Evolutionary conservation across 1,284 basidiomycete genomes (phyloP).

Genomic region (Puccinia horiana): DNA sequence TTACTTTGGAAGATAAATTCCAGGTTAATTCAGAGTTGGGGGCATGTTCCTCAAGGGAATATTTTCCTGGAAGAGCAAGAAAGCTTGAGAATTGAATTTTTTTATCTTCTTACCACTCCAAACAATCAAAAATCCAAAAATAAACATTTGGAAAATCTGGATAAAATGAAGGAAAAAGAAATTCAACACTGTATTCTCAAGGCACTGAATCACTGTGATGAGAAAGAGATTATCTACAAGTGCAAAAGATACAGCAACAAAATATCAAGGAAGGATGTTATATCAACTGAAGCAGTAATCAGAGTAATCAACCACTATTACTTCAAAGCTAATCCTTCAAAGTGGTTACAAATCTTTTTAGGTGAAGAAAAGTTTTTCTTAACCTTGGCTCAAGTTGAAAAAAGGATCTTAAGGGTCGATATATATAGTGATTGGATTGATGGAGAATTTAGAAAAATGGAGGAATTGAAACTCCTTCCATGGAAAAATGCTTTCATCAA

Average conservation of each 20-base stretch:
- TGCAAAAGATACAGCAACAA: neutral
- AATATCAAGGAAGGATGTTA: neutral
- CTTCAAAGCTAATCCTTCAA: neutral
- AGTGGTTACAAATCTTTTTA: neutral
- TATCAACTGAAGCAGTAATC: neutral
- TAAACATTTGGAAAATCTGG: no score
- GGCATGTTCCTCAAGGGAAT: neutral
- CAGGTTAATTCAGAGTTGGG: neutral
- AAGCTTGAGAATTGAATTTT: neutral
- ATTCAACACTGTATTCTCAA: neutral
- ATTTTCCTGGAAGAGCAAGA: neutral
- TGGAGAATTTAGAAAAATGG: no score
- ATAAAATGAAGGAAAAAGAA: no score
- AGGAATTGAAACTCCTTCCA: no score
- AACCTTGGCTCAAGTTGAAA: no score
- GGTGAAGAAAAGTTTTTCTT: neutral
- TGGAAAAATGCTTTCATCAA: no score
- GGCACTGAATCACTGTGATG: neutral
- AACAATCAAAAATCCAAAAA: no score
- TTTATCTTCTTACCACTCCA: neutral
- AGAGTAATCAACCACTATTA: neutral
- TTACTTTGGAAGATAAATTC: neutral
- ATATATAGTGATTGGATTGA: no score
- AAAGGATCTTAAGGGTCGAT: no score
- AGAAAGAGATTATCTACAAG: neutral